phyloP scores from a whole-genome alignment of 2,329 filamentous ascomycete genomes.

The Curvularia spicifera region DNA sequence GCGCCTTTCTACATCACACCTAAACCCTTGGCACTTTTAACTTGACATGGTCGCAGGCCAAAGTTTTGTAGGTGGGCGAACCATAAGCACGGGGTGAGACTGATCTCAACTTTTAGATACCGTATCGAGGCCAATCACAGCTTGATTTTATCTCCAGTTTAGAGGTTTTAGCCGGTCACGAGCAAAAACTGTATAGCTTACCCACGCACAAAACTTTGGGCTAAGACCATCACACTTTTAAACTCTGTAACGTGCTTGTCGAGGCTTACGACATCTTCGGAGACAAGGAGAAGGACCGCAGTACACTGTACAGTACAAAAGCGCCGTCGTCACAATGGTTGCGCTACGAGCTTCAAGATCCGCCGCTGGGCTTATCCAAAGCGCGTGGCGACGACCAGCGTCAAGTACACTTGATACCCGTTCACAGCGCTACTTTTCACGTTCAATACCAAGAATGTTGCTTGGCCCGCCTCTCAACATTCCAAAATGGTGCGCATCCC shows the following conservation, averaged over 20 bases:
- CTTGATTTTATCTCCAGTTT: no score
- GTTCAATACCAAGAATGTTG: conserved; percentile 25
- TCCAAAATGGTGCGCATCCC: conserved; percentile 48
- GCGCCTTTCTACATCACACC: conserved; percentile 1
- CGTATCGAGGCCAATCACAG: no score
- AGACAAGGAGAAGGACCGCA: neutral
- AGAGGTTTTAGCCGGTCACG: no score
- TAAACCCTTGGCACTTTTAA: neutral
- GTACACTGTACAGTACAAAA: no score
- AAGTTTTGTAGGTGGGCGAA: no score
- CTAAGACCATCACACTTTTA: no score
- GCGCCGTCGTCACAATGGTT: neutral
- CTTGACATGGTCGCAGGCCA: no score
- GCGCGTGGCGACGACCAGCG: conserved; percentile 9
- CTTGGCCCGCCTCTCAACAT: conserved; percentile 48
- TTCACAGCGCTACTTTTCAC: conserved; percentile 37
- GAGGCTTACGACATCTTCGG: neutral
- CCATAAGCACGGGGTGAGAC: no score
- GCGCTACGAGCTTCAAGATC: conserved; percentile 32
- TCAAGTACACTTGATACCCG: conserved; percentile 12
- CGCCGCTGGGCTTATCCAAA: conserved; percentile 22
- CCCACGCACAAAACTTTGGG: no score
- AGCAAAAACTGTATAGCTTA: no score
- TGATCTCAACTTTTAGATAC: no score
- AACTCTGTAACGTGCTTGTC: neutral